Evolutionary conservation across 805 yeast genomes (phyloP).

Genomic region (Wickerhamomyces subpelliculosus): DNA sequence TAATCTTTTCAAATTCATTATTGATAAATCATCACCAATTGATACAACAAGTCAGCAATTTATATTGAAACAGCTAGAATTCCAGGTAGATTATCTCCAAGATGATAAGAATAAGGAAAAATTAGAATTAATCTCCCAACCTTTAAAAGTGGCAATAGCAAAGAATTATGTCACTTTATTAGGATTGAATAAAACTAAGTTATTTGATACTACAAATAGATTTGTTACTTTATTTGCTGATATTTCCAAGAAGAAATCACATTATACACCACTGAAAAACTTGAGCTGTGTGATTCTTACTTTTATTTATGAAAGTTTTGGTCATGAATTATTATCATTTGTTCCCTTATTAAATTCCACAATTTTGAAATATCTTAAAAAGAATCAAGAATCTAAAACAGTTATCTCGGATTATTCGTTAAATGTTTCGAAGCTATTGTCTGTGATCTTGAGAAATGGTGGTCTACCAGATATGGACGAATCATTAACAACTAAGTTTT

Average conservation of each 20-base stretch:
- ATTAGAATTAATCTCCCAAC: conserved; percentile 10
- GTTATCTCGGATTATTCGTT: conserved; percentile 16
- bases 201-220: conserved; percentile 23
- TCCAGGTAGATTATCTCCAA: conserved; percentile 12
- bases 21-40: not conserved
- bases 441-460: conserved; percentile 16
- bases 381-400: conserved; percentile 18
- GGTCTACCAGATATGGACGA: conserved; percentile 15
- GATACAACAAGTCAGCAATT: not conserved
- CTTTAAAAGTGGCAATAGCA: conserved; percentile 11
- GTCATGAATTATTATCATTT: conserved; percentile 26
- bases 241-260: conserved; percentile 16
- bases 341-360: conserved; percentile 24
- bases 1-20: not conserved
- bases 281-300: conserved; percentile 22
- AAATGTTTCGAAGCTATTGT: conserved; percentile 16
- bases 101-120: conserved; percentile 15
- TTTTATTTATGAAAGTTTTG: conserved; percentile 26
- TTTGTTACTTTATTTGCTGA: conserved; percentile 22
- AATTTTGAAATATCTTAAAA: conserved; percentile 27
- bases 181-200: conserved; percentile 11
- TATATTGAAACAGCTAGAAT: conserved; percentile 10
- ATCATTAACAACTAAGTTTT: conserved; percentile 9
- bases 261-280: conserved; percentile 21
- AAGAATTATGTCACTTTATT: conserved; percentile 18